phyloP scores from a whole-genome alignment of 257 asterid species.

The Solanum paucissectum region DNA sequence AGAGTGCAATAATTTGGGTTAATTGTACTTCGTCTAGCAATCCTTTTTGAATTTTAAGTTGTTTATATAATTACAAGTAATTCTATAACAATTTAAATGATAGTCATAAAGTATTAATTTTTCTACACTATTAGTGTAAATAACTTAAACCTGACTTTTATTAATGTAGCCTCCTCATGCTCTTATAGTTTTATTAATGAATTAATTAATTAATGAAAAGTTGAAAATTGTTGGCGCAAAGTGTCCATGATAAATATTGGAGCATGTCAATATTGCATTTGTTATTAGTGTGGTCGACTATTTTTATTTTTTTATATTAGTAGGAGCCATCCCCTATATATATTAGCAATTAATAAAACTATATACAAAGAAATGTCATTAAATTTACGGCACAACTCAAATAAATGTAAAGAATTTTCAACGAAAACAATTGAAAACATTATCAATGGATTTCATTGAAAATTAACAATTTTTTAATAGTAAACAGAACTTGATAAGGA shows the following conservation, averaged over 20 bases:
- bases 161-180: neutral
- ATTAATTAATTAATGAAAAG: neutral
- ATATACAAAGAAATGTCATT: neutral
- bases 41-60: neutral
- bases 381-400: neutral
- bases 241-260: neutral
- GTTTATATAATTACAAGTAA: neutral
- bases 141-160: neutral
- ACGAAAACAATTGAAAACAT: neutral
- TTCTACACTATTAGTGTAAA: neutral
- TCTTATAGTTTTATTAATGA: neutral
- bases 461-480: neutral
- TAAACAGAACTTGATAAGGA: neutral
- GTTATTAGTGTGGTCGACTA: neutral
- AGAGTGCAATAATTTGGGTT: neutral
- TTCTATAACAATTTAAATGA: neutral
- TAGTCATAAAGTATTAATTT: neutral
- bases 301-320: neutral
- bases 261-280: neutral
- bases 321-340: neutral
- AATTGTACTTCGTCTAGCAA: neutral
- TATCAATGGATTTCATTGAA: neutral
- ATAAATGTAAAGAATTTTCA: neutral
- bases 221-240: neutral
- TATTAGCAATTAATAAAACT: neutral